Base-by-base conservation (phyloP, 371 early-diverging fungal genomes). In the Dichotomocladium elegans region DNA sequence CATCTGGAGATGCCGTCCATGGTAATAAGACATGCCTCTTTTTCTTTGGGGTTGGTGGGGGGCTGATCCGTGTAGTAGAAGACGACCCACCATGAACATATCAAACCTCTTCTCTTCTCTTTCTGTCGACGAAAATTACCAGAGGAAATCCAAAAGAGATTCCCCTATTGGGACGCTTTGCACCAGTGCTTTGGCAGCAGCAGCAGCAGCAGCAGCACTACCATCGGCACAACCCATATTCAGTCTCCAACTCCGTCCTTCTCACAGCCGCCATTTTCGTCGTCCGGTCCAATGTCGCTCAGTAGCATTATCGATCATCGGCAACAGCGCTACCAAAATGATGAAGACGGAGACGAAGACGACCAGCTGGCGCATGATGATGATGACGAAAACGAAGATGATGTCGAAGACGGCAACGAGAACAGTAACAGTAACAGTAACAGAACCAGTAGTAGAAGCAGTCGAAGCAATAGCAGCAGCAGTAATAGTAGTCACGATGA, bases 91-190 rank as follows among this genome's bases (percentile, higher is more conserved):
- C 21, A 37, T 37, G 17, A 17, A n/a, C 21, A 21, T 37, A 37
- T 37, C 37, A 21, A n/a, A 37, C 37, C 37, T 37, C n/a, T n/a
- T n/a, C n/a, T n/a, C n/a, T n/a, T n/a, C n/a, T n/a, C n/a, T n/a
- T n/a, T n/a, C n/a, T n/a, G n/a, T n/a, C n/a, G n/a, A n/a, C n/a
- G n/a, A n/a, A n/a, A n/a, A 45, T 30, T 42, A 12, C 26, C 49
- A 73, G 73, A 74, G 55, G 74, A 74, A 56, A 50, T 74, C 3
- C 29, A 70, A n/a, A 74, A 68, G 40, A 52, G 74, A 29, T 74
- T 74, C 49, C 74, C 74, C 19, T 74, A 74, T 45, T 74, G 74
- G 74, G 74, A 74, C 47, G 60, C 67, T 4, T 49, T 74, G 17
- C 59, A 70, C 51, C 66, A 61, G 45, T 63, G 64, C 26, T 74